Evolutionary conservation across 257 asterid genomes (phyloP), one percentile per base, ranked within the genome.

Genomic region (Penstemon eatonii): DNA sequence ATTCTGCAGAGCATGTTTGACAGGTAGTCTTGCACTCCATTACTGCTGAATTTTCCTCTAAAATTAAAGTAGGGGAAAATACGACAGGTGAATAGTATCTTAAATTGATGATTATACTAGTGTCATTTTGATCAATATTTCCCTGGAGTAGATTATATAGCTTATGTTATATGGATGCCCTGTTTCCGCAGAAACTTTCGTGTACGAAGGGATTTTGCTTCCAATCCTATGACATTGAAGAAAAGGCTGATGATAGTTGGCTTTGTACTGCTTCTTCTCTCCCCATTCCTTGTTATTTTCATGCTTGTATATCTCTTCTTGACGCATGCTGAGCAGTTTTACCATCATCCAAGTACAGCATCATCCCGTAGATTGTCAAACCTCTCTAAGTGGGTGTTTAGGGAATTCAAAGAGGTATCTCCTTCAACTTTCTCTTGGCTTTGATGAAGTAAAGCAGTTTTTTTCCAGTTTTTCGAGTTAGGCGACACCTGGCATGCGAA

Each of bases 341-440:
- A 94, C 66, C 87, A 94, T 72, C 99, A 91, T 79, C 97, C 99
- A 45, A 94, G 93, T 71, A 86, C 89, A 2, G 98, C 98, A 49
- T 91, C 96, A 57, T 89, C 99, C 7, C 90, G 97, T 37, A 82
- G 98, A 78, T 94, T 98, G 99, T 94, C 97, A 82, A 94, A 91
- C 81, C 97, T 94, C 56, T 81, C 96, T 12, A 94, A 86, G 81
- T 94, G 99, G 99, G 86, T 89, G 78, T 79, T 89, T 78, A 82
- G 99, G 78, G 99, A 94, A 84, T 94, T 85, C 82, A 94, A 94
- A 33, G 99, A 94, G 98, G 99, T 94, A 87, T 63, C 62, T 53
- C 49, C 33, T 25, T 25, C 33, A 25, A 25, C 33, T 57, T 7
- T 53, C 45, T 61, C 52, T 63, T 1, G 33, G 33, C 33, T 25